These are phyloP conservation scores for Chlamydomonas sp. DNA, from an alignment of 139 green algal genomes.

Conservation along the genomic window DNA sequence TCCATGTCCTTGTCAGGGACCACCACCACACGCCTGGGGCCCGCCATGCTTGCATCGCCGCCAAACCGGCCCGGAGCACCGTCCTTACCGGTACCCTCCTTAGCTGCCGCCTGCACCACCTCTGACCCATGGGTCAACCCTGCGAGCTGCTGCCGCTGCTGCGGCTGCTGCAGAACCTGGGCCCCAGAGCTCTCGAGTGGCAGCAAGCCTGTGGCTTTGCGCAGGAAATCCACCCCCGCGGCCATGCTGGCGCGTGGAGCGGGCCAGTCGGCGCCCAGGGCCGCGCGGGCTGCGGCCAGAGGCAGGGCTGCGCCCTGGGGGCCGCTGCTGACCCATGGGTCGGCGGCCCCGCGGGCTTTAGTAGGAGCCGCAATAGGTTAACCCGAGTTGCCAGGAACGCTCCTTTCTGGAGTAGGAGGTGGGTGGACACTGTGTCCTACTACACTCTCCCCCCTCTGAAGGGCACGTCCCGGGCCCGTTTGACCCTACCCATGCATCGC, in stretches of 20 bases:
- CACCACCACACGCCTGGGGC: background rate
- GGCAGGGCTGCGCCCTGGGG: too few species aligned
- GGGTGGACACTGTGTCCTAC: too few species aligned
- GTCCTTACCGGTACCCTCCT: background rate
- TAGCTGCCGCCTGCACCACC: too few species aligned
- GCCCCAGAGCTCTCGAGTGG: background rate
- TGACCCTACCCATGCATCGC: too few species aligned
- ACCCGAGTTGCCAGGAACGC: too few species aligned
- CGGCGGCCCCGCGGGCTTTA: too few species aligned
- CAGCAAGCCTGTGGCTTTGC: background rate
- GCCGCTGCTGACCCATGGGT: too few species aligned
- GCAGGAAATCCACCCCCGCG: background rate
- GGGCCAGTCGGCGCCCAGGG: background rate
- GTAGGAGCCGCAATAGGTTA: too few species aligned
- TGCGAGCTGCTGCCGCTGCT: background rate
- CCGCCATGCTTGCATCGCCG: too few species aligned
- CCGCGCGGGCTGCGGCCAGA: background rate
- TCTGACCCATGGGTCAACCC: background rate
- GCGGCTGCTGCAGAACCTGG: background rate
- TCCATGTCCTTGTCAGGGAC: constrained; percentile 19
- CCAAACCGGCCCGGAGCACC: background rate
- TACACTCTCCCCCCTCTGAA: too few species aligned
- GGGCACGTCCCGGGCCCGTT: too few species aligned
- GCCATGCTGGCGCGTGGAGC: background rate
- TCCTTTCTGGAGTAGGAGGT: too few species aligned